Evolutionary conservation across 306 rosid genomes (phyloP).

Genomic region (Vigna radiata): DNA sequence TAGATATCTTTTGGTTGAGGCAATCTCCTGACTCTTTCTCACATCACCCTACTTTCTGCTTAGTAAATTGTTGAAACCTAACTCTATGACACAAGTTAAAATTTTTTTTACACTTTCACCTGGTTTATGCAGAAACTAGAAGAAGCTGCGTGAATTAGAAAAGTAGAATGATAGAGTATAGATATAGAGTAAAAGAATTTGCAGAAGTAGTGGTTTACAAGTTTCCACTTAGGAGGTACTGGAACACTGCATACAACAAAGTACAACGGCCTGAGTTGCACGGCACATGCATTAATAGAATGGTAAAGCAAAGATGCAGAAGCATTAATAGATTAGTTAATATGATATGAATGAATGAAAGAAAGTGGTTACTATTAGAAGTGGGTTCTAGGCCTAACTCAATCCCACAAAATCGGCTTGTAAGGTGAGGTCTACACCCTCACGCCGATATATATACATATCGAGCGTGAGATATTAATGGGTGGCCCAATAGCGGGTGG

Average conservation of each 20-base stretch:
- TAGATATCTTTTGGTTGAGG: not conserved
- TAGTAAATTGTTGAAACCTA: not conserved
- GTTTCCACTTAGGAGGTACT: not conserved
- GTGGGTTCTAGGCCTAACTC: too few relatives aligned
- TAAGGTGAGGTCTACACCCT: too few relatives aligned
- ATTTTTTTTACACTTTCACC: too few relatives aligned
- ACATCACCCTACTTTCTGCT: not conserved
- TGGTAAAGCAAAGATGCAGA: not conserved
- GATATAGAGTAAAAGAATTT: not conserved
- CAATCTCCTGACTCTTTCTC: not conserved
- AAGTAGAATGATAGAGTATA: not conserved
- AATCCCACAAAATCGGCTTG: too few relatives aligned
- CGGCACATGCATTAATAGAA: constrained; percentile 1
- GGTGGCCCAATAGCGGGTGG: too few relatives aligned
- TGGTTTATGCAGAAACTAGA: too few relatives aligned
- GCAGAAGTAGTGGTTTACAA: not conserved
- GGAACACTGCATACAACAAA: constrained; percentile 6
- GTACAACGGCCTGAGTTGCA: not conserved
- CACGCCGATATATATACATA: too few relatives aligned
- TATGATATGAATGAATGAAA: too few relatives aligned
- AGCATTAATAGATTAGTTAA: constrained; percentile 12
- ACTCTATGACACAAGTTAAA: not conserved
- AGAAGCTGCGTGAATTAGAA: too few relatives aligned
- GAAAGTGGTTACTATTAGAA: too few relatives aligned
- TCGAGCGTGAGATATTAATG: too few relatives aligned